Evolutionary conservation across 1,284 basidiomycete genomes (phyloP).

Genomic region (Pseudozyma thailandica): DNA sequence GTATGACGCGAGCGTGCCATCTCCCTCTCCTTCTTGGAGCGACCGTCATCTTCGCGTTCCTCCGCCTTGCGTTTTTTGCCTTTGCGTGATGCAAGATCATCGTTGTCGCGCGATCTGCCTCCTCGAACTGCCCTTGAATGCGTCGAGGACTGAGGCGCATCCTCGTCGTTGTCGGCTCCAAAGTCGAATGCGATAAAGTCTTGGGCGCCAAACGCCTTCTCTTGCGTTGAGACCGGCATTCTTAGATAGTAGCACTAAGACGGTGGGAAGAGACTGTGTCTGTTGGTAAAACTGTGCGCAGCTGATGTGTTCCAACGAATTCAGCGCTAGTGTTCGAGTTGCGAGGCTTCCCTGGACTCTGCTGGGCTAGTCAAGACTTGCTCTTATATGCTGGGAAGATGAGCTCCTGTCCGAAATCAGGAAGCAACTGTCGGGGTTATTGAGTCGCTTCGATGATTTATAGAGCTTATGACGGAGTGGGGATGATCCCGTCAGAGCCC

Average conservation of each 20-base stretch:
- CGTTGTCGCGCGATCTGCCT: slow-evolving; percentile 12
- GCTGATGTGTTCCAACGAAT: too few relatives aligned
- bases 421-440: not conserved
- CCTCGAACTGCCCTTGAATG: slow-evolving; percentile 9
- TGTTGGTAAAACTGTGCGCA: not conserved
- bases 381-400: not conserved
- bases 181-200: slow-evolving; percentile 63
- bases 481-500: too few relatives aligned
- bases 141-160: slow-evolving; percentile 14
- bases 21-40: slow-evolving; percentile 74
- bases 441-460: too few relatives aligned
- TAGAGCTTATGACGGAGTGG: too few relatives aligned
- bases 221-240: slow-evolving; percentile 31
- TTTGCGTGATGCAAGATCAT: slow-evolving; percentile 10
- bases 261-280: not conserved
- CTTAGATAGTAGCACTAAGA: not conserved
- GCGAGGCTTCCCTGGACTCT: too few relatives aligned
- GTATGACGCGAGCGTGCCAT: slow-evolving; percentile 75
- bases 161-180: slow-evolving; percentile 32
- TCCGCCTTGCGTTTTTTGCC: slow-evolving; percentile 58
- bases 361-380: too few relatives aligned
- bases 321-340: too few relatives aligned
- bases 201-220: slow-evolving; percentile 40
- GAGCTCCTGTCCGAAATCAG: not conserved
- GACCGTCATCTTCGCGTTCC: slow-evolving; percentile 65